phyloP scores from a whole-genome alignment of 345 rosid species.

The Firmiana major region DNA sequence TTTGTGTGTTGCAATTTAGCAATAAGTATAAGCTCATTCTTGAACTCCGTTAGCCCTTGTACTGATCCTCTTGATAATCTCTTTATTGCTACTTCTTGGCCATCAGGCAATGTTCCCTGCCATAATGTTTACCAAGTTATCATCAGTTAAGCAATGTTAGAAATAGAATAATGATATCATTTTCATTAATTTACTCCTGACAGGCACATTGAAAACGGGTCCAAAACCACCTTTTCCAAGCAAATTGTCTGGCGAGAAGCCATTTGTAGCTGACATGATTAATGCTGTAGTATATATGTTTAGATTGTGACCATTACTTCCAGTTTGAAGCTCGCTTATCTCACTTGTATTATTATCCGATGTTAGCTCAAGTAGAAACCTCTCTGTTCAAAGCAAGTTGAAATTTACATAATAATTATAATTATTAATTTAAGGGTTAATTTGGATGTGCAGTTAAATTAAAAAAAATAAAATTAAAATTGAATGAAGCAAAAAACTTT shows the following conservation, averaged over 20 bases:
- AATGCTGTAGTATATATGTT: background rate
- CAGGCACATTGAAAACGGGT: background rate
- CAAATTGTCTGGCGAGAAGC: background rate
- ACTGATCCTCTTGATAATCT: constrained; percentile 5
- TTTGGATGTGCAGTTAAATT: too few relatives aligned
- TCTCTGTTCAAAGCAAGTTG: background rate
- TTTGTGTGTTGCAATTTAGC: background rate
- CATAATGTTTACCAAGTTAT: background rate
- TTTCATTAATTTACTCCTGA: background rate
- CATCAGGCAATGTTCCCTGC: background rate
- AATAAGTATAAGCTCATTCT: background rate
- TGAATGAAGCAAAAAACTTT: too few relatives aligned
- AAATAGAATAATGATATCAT: background rate
- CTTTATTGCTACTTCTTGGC: constrained; percentile 5
- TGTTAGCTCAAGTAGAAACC: background rate
- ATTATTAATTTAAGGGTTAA: too few relatives aligned
- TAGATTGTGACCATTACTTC: background rate
- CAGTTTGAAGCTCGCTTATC: background rate
- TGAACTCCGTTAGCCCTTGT: background rate
- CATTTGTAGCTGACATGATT: background rate
- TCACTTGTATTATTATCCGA: background rate
- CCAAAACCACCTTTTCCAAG: background rate
- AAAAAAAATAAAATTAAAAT: too few relatives aligned
- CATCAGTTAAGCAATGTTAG: background rate
- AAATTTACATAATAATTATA: too few relatives aligned